A percentile compares a stretch with the other conserved stretches of the same genome.
Conservation (phyloP, 805 yeast species). For the Yarrowia sp. region DNA sequence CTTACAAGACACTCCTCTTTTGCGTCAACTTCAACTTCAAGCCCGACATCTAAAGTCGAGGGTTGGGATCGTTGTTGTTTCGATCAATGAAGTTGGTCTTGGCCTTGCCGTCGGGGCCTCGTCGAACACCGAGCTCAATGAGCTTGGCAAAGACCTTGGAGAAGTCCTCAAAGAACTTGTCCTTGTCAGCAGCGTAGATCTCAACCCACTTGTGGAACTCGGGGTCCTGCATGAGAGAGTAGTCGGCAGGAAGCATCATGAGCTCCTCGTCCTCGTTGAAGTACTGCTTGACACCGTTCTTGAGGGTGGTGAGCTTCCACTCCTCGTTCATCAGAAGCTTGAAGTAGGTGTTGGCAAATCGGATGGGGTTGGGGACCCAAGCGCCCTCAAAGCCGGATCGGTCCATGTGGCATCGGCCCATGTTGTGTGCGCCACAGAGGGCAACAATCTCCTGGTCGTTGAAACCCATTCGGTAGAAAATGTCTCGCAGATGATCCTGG, state of each 20-base stretch:
- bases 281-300: conserved; percentile 41
- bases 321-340: conserved; percentile 51
- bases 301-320: conserved; percentile 47
- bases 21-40: background rate
- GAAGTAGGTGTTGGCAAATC: conserved; percentile 72
- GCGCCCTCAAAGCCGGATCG: conserved; percentile 83
- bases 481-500: conserved; percentile 50
- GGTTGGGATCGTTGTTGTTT: conserved; percentile 24
- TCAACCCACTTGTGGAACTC: conserved; percentile 59
- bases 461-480: conserved; percentile 59
- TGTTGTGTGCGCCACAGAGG: conserved; percentile 57
- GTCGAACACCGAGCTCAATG: conserved; percentile 70
- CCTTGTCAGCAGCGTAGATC: conserved; percentile 63
- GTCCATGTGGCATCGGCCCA: conserved; percentile 60
- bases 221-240: conserved; percentile 62
- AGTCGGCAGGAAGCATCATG: conserved; percentile 87
- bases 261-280: conserved; percentile 55
- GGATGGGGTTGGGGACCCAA: conserved; percentile 80
- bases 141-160: conserved; percentile 64
- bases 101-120: conserved; percentile 43
- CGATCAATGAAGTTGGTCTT: conserved; percentile 34
- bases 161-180: conserved; percentile 60
- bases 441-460: conserved; percentile 61
- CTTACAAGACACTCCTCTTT: conserved; percentile 19
- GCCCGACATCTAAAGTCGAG: background rate